Base-by-base conservation (phyloP, 148 eudicot species). In the Chenopodium suecicum region DNA sequence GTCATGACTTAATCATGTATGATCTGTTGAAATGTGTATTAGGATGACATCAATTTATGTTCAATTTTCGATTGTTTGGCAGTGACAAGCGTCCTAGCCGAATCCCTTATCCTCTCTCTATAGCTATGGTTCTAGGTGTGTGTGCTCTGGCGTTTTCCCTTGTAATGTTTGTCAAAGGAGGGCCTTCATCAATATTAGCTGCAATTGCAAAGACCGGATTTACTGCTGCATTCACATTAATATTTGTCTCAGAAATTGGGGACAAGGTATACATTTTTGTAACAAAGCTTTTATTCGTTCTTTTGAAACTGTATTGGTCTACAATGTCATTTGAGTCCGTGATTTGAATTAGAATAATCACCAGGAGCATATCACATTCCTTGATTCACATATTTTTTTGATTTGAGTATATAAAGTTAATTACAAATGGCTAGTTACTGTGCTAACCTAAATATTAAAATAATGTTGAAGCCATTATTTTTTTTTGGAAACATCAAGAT, bases 171-270 rank as follows among this genome's bases (percentile, higher is more conserved):
- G 79, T 76, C 76, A 92, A 91, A 83, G 90, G 91, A 80, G 83
- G 83, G 32, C 90, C 94, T 73, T 84, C 94, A 75, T 82, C 91
- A 70, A 48, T 93, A 16, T 86, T 90, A 79, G 89, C 85, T 76
- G 91, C 98, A 82, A 85, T 94, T 82, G 89, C 99, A 14, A 96
- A 96, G 84, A 92, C 99, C 44, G 98, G 99, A 65, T 92, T 96
- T 81, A 90, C 99, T 82, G 99, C 98, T 80, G 97, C 98, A 54
- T 96, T 96, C 87, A 82, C 91, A 9, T 86, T 94, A 77, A 96
- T 96, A 77, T 90, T 91, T 83, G 95, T 96, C 82, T 96, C 99
- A 27, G 99, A 96, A 86, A 96, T 96, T 76, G 99, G 99, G 54
- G 98, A 96, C 88, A 96, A 96, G 99, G 99, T 96, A 88, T 78